These are phyloP conservation scores for Suillus spraguei DNA, from an alignment of 768 basidiomycete species.

Conservation along the genomic window DNA sequence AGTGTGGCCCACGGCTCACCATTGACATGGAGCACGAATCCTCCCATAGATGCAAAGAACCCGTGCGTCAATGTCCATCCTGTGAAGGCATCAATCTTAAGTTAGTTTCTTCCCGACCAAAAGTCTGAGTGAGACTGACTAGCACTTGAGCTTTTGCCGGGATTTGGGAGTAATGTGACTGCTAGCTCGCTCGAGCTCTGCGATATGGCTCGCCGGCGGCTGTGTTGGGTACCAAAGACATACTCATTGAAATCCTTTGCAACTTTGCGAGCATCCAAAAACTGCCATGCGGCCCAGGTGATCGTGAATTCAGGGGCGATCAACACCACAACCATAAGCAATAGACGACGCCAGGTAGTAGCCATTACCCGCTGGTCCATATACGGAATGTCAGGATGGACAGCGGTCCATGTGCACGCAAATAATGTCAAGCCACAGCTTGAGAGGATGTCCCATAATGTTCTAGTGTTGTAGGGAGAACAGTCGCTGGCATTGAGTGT, in stretches of 20 bases:
- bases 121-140: background rate
- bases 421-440: background rate
- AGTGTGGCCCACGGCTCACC: background rate
- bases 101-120: background rate
- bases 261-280: background rate
- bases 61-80: background rate
- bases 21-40: background rate
- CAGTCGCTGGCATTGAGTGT: background rate
- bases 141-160: no score
- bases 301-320: no score
- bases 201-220: no score
- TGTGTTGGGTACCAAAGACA: no score
- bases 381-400: background rate
- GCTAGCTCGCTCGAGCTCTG: no score
- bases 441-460: background rate
- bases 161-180: background rate
- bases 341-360: no score
- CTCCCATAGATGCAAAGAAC: background rate
- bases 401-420: background rate
- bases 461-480: background rate
- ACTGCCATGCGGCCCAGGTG: no score
- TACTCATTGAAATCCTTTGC: no score
- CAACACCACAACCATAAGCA: background rate
- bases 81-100: fast-evolving
- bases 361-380: no score